Evolutionary conservation across 2,329 filamentous ascomycete genomes (phyloP).

Genomic region (Pestalotiopsis sp.): DNA sequence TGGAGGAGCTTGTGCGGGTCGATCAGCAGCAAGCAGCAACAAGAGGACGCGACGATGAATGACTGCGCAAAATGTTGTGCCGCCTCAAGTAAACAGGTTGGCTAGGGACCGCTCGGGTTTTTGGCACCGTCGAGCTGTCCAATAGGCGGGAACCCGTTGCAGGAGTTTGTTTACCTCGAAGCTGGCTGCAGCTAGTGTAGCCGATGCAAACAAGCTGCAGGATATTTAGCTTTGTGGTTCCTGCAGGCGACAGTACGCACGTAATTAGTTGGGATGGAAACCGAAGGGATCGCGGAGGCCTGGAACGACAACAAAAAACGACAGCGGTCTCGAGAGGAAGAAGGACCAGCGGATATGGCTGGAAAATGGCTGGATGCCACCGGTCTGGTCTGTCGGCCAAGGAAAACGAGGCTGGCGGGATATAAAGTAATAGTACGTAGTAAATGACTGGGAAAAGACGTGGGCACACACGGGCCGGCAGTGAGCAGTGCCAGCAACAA

Average conservation of each 20-base stretch:
- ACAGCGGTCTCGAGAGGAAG: background rate
- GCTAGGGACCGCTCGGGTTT: background rate
- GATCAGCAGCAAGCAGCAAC: background rate
- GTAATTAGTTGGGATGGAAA: background rate
- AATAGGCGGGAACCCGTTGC: conserved; percentile 14
- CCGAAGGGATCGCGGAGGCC: background rate
- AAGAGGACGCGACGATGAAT: background rate
- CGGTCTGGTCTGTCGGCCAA: background rate
- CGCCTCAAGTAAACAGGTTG: conserved; percentile 13
- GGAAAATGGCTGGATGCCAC: background rate
- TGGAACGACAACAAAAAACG: background rate
- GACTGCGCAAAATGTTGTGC: conserved; percentile 18
- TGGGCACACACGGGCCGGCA: background rate
- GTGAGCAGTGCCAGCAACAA: background rate
- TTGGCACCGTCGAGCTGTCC: background rate
- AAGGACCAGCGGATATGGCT: background rate
- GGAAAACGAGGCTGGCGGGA: background rate
- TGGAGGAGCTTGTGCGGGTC: background rate
- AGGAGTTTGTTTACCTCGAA: conserved; percentile 24
- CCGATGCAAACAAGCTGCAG: background rate
- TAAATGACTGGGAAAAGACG: background rate
- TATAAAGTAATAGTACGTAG: background rate
- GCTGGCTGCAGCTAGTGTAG: conserved; percentile 10
- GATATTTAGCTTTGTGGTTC: background rate
- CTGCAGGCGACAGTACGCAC: background rate